Evolutionary conservation across 805 yeast genomes (phyloP).

Genomic region (Kregervanrija fluxuum): DNA sequence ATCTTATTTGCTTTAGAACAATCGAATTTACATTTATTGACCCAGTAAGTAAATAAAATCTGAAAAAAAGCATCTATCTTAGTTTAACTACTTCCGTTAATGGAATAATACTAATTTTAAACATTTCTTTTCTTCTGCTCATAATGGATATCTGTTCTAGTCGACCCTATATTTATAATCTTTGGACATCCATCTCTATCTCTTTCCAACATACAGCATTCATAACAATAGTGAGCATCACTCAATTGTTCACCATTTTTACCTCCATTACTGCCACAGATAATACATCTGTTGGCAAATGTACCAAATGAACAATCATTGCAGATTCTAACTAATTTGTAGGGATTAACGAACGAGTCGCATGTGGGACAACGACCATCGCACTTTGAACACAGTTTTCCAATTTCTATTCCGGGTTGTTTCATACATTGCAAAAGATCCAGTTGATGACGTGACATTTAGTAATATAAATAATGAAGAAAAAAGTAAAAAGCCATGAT

Average conservation of each 20-base stretch:
- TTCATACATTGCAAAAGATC: slow-evolving; percentile 80
- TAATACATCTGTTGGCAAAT: slow-evolving; percentile 56
- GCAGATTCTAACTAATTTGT: slow-evolving; percentile 62
- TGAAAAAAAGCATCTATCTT: too few relatives aligned
- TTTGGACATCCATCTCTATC: slow-evolving; percentile 92
- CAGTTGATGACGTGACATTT: slow-evolving; percentile 84
- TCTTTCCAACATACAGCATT: slow-evolving; percentile 72
- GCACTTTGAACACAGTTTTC: slow-evolving; percentile 73
- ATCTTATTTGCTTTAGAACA: too few relatives aligned
- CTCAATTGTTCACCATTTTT: slow-evolving; percentile 40
- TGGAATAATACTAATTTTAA: background rate
- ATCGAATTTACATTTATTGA: too few relatives aligned
- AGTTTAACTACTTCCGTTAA: background rate
- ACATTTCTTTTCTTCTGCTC: slow-evolving; percentile 38
- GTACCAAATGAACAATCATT: slow-evolving; percentile 81
- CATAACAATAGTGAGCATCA: slow-evolving; percentile 78
- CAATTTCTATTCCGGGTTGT: slow-evolving; percentile 71
- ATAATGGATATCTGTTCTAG: slow-evolving; percentile 56
- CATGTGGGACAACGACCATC: slow-evolving; percentile 91
- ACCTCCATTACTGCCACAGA: slow-evolving; percentile 46
- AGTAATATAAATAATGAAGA: background rate
- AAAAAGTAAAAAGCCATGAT: background rate
- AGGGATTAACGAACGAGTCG: slow-evolving; percentile 75
- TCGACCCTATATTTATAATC: slow-evolving; percentile 73
- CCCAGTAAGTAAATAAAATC: too few relatives aligned